Evolutionary conservation across 2,329 filamentous ascomycete species (phyloP).

Genomic region (Cryphonectria naterciae): DNA sequence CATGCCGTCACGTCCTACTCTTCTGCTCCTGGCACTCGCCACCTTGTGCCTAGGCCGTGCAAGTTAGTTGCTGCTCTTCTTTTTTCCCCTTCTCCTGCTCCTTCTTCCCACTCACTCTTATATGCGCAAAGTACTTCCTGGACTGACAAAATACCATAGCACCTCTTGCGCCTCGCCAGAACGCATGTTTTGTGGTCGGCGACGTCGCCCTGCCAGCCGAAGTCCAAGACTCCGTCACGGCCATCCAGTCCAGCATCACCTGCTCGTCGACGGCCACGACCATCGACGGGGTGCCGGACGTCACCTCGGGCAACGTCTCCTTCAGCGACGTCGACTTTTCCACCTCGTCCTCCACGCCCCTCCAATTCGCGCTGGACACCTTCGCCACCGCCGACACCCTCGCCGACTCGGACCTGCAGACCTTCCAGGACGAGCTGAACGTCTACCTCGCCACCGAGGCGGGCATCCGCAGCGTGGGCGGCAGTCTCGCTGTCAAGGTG

Average conservation of each 20-base stretch:
- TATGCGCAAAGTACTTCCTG: too few relatives aligned
- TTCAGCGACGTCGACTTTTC: conserved; percentile 63
- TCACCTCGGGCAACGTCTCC: conserved; percentile 52
- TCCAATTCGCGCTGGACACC: conserved; percentile 56
- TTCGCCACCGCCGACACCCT: conserved; percentile 58
- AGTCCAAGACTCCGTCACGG: conserved; percentile 46
- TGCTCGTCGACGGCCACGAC: conserved; percentile 54
- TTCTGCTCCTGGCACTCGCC: conserved; percentile 21
- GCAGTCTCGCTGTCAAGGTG: conserved; percentile 60
- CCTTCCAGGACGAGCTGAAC: conserved; percentile 58
- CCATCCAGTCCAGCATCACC: conserved; percentile 50
- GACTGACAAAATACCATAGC: conserved; percentile 7
- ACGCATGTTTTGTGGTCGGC: conserved; percentile 60
- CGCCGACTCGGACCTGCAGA: conserved; percentile 51
- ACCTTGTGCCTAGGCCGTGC: conserved; percentile 13
- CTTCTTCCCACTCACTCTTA: not conserved
- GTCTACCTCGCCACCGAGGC: conserved; percentile 64
- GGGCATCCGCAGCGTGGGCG: conserved; percentile 57
- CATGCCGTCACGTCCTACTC: conserved; percentile 20
- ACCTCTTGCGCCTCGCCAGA: conserved; percentile 36
- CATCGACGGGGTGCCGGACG: conserved; percentile 59
- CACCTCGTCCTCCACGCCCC: conserved; percentile 49
- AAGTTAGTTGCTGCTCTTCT: conserved; percentile 3
- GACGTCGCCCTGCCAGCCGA: conserved; percentile 54
- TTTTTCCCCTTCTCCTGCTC: not conserved